Conservation (phyloP, 78 protist genomes). For the Pigoraptor vietnamica region DNA sequence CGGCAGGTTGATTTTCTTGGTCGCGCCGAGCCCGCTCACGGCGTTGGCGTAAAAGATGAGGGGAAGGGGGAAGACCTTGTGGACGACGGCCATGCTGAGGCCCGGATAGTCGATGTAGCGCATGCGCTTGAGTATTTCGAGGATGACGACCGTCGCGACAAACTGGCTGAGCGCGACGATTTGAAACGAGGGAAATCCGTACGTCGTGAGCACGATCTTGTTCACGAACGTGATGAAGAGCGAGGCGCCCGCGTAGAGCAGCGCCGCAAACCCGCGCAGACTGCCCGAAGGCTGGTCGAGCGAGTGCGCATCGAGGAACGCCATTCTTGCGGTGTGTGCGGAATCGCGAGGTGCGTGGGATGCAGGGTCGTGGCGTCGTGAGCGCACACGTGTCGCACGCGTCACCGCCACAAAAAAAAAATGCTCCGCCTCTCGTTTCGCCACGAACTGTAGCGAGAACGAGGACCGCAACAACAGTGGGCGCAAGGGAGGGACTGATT, state of each 20-base stretch:
- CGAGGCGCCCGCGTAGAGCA: conserved; percentile 10
- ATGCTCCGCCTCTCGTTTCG: too few species aligned
- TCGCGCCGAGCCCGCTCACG: conserved; percentile 37
- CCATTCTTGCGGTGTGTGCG: too few species aligned
- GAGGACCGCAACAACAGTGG: too few species aligned
- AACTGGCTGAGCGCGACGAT: conserved; percentile 3
- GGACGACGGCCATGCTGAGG: background rate
- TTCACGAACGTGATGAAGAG: conserved; percentile 27
- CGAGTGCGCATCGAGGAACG: background rate
- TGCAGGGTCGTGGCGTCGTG: too few species aligned
- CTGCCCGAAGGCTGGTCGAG: background rate
- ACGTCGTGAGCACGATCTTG: conserved; percentile 19
- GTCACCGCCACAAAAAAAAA: too few species aligned
- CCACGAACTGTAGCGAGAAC: too few species aligned
- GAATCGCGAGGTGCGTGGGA: too few species aligned
- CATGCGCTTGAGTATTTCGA: background rate
- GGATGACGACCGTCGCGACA: background rate
- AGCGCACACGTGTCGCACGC: too few species aligned
- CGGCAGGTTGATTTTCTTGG: conserved; percentile 8
- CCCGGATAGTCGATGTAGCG: background rate
- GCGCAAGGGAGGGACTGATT: too few species aligned
- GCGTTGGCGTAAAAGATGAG: conserved; percentile 16
- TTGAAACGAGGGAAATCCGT: conserved; percentile 14
- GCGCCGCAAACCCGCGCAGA: conserved; percentile 14
- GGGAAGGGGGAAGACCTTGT: conserved; percentile 16